Evolutionary conservation across 306 rosid genomes (phyloP).

Genomic region (Senna tora): DNA sequence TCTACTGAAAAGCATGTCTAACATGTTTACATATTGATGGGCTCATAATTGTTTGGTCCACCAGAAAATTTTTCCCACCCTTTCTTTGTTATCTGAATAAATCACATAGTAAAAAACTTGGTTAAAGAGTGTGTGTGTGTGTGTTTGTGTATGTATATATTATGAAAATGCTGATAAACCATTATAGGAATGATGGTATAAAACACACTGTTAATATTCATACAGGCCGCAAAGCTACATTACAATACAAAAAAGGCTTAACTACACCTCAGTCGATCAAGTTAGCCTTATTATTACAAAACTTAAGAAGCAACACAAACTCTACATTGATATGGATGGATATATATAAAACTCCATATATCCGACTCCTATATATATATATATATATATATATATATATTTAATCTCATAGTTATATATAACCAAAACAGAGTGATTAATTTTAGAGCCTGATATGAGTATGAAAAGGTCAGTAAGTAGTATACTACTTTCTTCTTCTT

Average conservation of each 20-base stretch:
- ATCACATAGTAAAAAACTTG: neutral
- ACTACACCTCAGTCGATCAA: conserved; percentile 23
- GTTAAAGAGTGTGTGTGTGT: too few relatives aligned
- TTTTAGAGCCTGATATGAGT: conserved; percentile 24
- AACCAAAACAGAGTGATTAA: conserved; percentile 35
- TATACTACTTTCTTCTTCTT: neutral
- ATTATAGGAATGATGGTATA: neutral
- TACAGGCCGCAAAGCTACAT: conserved; percentile 26
- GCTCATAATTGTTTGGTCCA: neutral
- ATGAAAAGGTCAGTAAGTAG: neutral
- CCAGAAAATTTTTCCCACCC: neutral
- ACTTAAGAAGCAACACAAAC: conserved; percentile 5
- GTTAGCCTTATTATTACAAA: conserved; percentile 45
- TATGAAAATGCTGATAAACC: conserved; percentile 7
- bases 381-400: too few relatives aligned
- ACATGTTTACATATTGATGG: neutral
- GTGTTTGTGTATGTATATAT: too few relatives aligned
- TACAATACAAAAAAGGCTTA: conserved; percentile 31
- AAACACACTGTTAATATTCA: conserved; percentile 11
- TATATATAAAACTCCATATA: conserved; percentile 21
- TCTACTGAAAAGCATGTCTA: neutral
- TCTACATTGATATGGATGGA: conserved; percentile 19
- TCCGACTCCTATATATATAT: conserved; percentile 23
- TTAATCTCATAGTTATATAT: conserved; percentile 33
- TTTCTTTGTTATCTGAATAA: neutral